These are phyloP conservation scores for Rhinocladiella mackenziei DNA, from an alignment of 2,329 filamentous ascomycete species.

Conservation along the genomic window DNA sequence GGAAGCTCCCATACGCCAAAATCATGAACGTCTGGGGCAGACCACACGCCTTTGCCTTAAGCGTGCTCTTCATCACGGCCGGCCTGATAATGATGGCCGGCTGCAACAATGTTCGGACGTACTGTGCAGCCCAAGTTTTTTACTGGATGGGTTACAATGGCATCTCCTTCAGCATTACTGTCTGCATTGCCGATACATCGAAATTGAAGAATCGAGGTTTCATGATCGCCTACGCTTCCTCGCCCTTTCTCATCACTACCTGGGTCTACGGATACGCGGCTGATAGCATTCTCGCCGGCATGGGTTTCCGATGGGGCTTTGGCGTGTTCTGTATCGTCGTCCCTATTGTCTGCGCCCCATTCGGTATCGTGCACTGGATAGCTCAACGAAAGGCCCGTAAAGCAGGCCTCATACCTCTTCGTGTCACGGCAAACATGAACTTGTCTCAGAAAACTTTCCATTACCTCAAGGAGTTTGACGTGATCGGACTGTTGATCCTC, in stretches of 20 bases:
- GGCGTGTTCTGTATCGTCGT: constrained; percentile 58
- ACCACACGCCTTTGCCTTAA: constrained; percentile 50
- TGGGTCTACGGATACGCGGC: constrained; percentile 53
- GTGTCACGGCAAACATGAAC: not conserved
- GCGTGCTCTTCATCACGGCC: constrained; percentile 41
- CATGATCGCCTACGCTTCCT: constrained; percentile 55
- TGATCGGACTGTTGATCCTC: constrained; percentile 57
- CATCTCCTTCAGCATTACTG: constrained; percentile 52
- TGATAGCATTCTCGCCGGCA: constrained; percentile 45
- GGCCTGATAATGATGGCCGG: constrained; percentile 57
- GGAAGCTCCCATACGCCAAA: constrained; percentile 58
- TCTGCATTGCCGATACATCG: constrained; percentile 62
- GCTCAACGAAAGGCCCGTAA: constrained; percentile 55
- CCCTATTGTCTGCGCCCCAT: constrained; percentile 51
- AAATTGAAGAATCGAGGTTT: constrained; percentile 57
- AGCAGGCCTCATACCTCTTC: constrained; percentile 44
- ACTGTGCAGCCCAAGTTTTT: constrained; percentile 48
- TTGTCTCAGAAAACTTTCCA: constrained; percentile 41
- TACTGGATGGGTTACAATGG: constrained; percentile 38
- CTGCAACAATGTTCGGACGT: constrained; percentile 56
- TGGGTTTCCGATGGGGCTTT: constrained; percentile 59
- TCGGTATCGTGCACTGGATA: constrained; percentile 44
- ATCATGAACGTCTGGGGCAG: constrained; percentile 60
- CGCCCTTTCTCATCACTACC: constrained; percentile 56
- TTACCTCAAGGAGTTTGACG: constrained; percentile 56